These are phyloP conservation scores for Lipomyces japonicus DNA, from an alignment of 805 yeast genomes.

Conservation along the genomic window DNA sequence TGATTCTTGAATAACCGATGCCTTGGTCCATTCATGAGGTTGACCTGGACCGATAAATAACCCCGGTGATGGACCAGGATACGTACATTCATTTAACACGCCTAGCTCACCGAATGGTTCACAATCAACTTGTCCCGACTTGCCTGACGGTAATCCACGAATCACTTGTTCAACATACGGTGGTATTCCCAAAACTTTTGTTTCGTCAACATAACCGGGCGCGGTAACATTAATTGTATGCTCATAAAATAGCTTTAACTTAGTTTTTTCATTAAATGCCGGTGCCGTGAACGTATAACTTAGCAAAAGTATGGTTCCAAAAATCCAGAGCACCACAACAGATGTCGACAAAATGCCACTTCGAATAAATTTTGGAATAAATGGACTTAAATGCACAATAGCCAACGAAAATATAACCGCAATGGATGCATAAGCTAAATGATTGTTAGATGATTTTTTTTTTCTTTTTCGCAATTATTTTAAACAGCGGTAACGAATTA, in stretches of 20 bases:
- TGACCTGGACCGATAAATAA: conserved; percentile 7
- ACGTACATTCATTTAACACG: conserved; percentile 12
- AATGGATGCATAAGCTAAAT: conserved; percentile 6
- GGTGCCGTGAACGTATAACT: conserved; percentile 4
- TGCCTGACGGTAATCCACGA: conserved; percentile 17
- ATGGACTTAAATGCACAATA: conserved; percentile 12
- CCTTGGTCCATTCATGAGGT: conserved; percentile 7
- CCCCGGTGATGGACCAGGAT: conserved; percentile 10
- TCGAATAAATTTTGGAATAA: conserved; percentile 11
- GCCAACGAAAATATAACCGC: not conserved
- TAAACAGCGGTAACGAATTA: not conserved
- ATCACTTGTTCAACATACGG: conserved; percentile 6
- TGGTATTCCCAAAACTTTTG: conserved; percentile 10
- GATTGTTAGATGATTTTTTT: too few relatives aligned
- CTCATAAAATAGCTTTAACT: conserved; percentile 19
- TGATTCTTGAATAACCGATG: not conserved
- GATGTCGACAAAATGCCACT: not conserved
- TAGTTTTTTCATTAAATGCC: conserved; percentile 13
- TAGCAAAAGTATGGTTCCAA: not conserved
- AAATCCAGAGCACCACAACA: not conserved
- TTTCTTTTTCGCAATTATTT: too few relatives aligned
- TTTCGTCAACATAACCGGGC: conserved; percentile 3
- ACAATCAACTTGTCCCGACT: not conserved
- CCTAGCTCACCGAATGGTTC: conserved; percentile 4
- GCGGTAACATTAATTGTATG: conserved; percentile 15